Conservation (phyloP, 768 basidiomycete species). For the Chalciporus piperatus region DNA sequence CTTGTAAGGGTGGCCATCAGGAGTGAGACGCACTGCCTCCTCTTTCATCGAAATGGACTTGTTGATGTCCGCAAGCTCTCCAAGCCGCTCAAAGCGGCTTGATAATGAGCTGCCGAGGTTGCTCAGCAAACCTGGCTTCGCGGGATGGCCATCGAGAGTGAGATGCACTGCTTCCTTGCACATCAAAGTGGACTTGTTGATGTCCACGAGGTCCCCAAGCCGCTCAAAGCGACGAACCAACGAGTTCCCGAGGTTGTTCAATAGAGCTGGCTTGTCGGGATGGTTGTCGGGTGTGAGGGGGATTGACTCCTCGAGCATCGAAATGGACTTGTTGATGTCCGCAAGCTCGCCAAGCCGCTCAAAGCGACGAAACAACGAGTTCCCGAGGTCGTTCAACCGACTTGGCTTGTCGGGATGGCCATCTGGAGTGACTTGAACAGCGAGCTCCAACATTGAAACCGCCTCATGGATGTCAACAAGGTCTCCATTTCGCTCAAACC, state of each 20-base stretch:
- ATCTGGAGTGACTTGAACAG: neutral
- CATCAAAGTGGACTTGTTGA: no score
- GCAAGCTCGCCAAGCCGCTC: neutral
- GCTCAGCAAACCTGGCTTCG: neutral
- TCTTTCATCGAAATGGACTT: neutral
- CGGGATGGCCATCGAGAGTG: neutral
- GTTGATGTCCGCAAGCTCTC: neutral
- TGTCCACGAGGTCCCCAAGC: no score
- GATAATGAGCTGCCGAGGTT: neutral
- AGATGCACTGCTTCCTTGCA: neutral
- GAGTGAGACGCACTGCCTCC: conserved; percentile 3
- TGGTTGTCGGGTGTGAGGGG: no score
- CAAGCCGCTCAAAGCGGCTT: conserved; percentile 1
- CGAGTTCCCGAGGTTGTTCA: no score
- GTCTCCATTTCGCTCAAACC: no score
- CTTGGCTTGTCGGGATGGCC: neutral
- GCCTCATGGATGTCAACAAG: no score
- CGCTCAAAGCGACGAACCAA: no score
- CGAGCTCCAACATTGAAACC: neutral
- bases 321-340: neutral
- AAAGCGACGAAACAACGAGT: neutral
- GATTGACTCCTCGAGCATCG: no score
- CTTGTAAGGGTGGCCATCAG: neutral
- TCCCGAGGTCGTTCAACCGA: neutral
- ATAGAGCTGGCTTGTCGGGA: no score